Conservation (phyloP, 2,329 filamentous ascomycete species). For the Cryphonectria radicalis region DNA sequence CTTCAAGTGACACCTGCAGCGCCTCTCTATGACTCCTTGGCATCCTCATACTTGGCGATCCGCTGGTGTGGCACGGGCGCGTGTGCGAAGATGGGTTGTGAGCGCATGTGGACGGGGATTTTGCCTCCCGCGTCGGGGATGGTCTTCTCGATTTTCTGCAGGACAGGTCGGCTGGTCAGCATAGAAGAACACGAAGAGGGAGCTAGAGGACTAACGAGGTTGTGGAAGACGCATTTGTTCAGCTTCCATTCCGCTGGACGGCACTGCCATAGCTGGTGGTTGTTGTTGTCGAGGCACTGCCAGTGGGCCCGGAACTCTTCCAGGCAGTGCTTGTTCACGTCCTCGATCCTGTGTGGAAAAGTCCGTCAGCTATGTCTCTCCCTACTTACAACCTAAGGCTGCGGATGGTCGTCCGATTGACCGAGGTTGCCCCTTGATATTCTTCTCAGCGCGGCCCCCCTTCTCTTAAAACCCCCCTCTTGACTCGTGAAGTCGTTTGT, state of each 20-base stretch:
- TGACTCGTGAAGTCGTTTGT: neutral
- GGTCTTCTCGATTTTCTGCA: slow-evolving; percentile 77
- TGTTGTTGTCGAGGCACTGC: slow-evolving; percentile 95
- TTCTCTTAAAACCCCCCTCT: neutral
- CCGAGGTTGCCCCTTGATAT: neutral
- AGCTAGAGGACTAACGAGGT: slow-evolving; percentile 70
- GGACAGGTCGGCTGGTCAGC: neutral
- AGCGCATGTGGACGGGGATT: slow-evolving; percentile 74
- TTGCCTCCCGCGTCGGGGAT: slow-evolving; percentile 75
- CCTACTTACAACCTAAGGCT: neutral
- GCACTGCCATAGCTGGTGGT: slow-evolving; percentile 97
- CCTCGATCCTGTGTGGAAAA: slow-evolving; percentile 69
- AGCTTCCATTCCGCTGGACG: slow-evolving; percentile 83
- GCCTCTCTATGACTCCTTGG: slow-evolving; percentile 12
- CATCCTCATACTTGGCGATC: slow-evolving; percentile 25
- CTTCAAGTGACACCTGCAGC: neutral
- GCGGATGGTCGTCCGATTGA: neutral
- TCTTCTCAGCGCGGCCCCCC: neutral
- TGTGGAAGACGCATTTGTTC: slow-evolving; percentile 95
- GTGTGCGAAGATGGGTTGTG: slow-evolving; percentile 65
- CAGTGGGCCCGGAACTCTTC: slow-evolving; percentile 91
- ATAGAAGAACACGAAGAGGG: no score
- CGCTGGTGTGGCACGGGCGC: slow-evolving; percentile 41
- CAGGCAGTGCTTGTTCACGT: slow-evolving; percentile 94
- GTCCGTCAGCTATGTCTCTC: slow-evolving; percentile 13